Percentiles rank a stretch among this genome's conserved stretches.
Conservation (phyloP, 2,329 filamentous ascomycete species). For the Scolecobasidium constrictum region DNA sequence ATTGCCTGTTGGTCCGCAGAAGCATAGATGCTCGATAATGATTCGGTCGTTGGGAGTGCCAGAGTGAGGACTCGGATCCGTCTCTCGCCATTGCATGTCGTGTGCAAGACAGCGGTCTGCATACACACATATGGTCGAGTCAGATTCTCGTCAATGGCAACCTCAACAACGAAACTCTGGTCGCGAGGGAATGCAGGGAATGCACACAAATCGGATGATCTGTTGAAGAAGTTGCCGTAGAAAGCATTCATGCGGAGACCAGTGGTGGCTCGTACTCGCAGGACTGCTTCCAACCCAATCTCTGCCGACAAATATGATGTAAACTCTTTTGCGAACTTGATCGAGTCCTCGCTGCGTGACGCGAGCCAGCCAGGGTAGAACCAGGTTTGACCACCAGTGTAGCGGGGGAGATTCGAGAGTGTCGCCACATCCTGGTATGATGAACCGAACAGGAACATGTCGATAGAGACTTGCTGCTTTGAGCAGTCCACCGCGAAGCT, state of each 20-base stretch:
- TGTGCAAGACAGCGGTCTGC: slow-evolving; percentile 91
- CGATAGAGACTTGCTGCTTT: slow-evolving; percentile 96
- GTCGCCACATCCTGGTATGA: slow-evolving; percentile 97
- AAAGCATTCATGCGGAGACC: slow-evolving; percentile 95
- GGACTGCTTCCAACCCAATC: slow-evolving; percentile 89
- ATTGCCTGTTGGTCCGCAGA: slow-evolving; percentile 92
- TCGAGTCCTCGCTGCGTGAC: slow-evolving; percentile 82
- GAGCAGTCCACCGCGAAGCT: slow-evolving; percentile 98
- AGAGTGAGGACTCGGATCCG: slow-evolving; percentile 91
- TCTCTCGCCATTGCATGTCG: slow-evolving; percentile 93
- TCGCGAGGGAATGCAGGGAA: slow-evolving; percentile 97
- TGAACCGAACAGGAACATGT: slow-evolving; percentile 95
- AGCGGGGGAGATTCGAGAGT: slow-evolving; percentile 86
- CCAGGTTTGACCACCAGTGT: slow-evolving; percentile 95
- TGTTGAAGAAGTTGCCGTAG: slow-evolving; percentile 99
- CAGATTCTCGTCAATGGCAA: slow-evolving; percentile 91
- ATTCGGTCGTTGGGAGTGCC: slow-evolving; percentile 84
- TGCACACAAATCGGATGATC: slow-evolving; percentile 91
- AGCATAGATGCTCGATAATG: slow-evolving; percentile 81
- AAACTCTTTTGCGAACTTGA: slow-evolving; percentile 96
- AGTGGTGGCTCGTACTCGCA: slow-evolving; percentile 89
- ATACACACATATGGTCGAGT: slow-evolving; percentile 86
- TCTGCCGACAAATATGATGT: slow-evolving; percentile 95
- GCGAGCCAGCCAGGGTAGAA: slow-evolving; percentile 99
- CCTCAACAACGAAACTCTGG: slow-evolving; percentile 95